A percentile compares a stretch with the other conserved stretches of the same genome.
phyloP scores from a whole-genome alignment of 805 yeast species.

The Kregervanrija delftensis region DNA sequence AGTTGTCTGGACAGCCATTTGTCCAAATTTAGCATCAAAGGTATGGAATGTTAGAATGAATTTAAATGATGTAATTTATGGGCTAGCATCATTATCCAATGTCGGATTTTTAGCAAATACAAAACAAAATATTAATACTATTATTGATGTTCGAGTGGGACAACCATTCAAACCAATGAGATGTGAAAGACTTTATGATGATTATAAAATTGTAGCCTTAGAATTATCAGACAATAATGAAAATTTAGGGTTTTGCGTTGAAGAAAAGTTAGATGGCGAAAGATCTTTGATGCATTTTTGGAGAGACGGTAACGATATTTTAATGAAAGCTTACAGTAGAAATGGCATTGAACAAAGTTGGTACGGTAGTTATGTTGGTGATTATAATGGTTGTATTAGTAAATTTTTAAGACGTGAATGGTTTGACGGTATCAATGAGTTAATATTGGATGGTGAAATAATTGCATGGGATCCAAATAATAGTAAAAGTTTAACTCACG shows the following conservation, averaged over 20 bases:
- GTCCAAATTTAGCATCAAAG: slow-evolving; percentile 1
- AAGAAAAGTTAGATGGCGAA: slow-evolving; percentile 94
- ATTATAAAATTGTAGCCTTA: slow-evolving; percentile 45
- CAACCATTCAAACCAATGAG: slow-evolving; percentile 72
- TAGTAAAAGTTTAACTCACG: slow-evolving; percentile 60
- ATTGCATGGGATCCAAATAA: slow-evolving; percentile 66
- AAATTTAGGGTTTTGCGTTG: slow-evolving; percentile 48
- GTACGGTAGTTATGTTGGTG: slow-evolving; percentile 10
- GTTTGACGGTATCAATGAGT: slow-evolving; percentile 24
- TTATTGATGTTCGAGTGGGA: slow-evolving; percentile 31
- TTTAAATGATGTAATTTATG: slow-evolving; percentile 11
- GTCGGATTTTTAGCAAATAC: slow-evolving; percentile 58
- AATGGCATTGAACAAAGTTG: slow-evolving; percentile 65
- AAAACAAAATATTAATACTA: slow-evolving; percentile 51
- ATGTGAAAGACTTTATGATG: slow-evolving; percentile 47
- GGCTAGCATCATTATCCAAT: slow-evolving; percentile 64
- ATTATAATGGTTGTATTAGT: slow-evolving; percentile 21
- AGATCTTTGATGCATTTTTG: slow-evolving; percentile 71
- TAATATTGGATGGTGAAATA: slow-evolving; percentile 87
- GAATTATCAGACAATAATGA: slow-evolving; percentile 32
- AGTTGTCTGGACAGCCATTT: slow-evolving; percentile 5
- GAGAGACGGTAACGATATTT: slow-evolving; percentile 32
- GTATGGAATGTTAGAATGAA: slow-evolving; percentile 8
- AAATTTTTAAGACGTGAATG: slow-evolving; percentile 26
- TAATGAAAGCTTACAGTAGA: slow-evolving; percentile 68